Evolutionary conservation across 352 stramenopile genomes (phyloP), one percentile per base, ranked within the genome.

Genomic region (Phytopythium vexans): DNA sequence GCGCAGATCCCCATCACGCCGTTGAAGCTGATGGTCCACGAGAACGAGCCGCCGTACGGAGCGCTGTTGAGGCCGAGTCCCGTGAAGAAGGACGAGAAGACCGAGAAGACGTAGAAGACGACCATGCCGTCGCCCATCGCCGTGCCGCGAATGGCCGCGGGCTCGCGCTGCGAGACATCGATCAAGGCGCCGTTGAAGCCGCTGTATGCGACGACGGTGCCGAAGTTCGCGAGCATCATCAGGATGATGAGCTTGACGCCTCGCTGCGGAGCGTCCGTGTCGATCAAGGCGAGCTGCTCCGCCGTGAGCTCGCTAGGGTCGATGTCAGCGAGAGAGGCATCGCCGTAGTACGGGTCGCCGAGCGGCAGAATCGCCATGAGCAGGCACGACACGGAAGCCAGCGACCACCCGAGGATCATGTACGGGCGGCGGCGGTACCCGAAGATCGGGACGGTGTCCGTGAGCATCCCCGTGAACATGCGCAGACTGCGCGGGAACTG

Each of bases 341-440:
- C 56, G 10, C 38, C 34, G 50, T 72, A 78, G 48, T 71, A 78
- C 32, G 69, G 69, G 0, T 75, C 63, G 2, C 61, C 64, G 14
- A 78, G 41, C 6, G 69, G 65, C 12, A 70, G 33, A 4, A 54
- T 52, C 3, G 66, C 69, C 69, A 76, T 75, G 39, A 71, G 35
- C 11, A 76, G 38, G 34, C 69, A 67, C 10, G 46, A 50, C 12
- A 60, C 21, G 48, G 62, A 67, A 6, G 54, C 45, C 27, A 73
- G 27, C 12, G 14, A 38, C 71, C 70, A 81, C 15, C 82, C 84
- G 36, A 86, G 52, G 15, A 85, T 66, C 62, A 92, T 75, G 58
- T 92, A 94, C 16, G 82, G 74, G 38, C 82, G 82, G 7, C 82
- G 62, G 10, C 76, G 82, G 48, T 83, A 84, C 34, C 81, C 77